A percentile compares a stretch with the other conserved stretches of the same genome.
Evolutionary conservation across 1,284 basidiomycete species (phyloP).

Genomic region (Cutaneotrichosporon dermatis): DNA sequence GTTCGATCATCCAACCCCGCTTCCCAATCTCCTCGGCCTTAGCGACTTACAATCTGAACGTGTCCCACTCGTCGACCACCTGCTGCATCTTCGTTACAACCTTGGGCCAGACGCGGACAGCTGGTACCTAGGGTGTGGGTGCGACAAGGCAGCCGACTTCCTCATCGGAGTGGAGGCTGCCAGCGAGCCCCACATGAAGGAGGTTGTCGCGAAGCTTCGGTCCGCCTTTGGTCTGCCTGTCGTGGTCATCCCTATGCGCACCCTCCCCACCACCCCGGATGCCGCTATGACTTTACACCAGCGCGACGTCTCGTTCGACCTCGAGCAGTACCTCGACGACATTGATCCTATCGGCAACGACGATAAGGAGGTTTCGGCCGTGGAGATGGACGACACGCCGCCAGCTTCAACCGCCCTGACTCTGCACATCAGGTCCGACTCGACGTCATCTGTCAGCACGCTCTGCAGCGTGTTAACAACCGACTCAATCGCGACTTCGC

Average conservation of each 20-base stretch:
- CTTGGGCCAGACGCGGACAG: constrained; percentile 22
- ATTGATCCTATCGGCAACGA: constrained; percentile 7
- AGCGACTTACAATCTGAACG: constrained; percentile 7
- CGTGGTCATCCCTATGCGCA: not conserved
- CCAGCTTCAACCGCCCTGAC: not conserved
- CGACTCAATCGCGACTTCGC: not conserved
- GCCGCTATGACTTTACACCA: constrained; percentile 6
- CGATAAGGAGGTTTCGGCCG: not conserved
- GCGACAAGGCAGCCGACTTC: constrained; percentile 18
- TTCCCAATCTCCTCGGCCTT: constrained; percentile 8
- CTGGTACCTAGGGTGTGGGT: constrained; percentile 35
- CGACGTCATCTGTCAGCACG: not conserved
- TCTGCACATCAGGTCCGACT: too few relatives aligned
- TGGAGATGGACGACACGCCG: too few relatives aligned
- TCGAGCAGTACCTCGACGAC: constrained; percentile 36
- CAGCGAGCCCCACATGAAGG: not conserved
- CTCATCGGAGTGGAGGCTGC: constrained; percentile 2
- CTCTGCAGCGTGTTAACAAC: not conserved
- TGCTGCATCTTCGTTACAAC: constrained; percentile 29
- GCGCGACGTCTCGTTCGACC: constrained; percentile 32
- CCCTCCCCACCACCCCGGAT: too few relatives aligned
- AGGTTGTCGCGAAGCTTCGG: not conserved
- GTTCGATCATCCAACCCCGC: too few relatives aligned
- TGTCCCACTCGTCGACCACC: constrained; percentile 20
- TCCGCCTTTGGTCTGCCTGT: constrained; percentile 3